Conservation (phyloP, 2,329 filamentous ascomycete species). For the Fusarium pininemorale region DNA sequence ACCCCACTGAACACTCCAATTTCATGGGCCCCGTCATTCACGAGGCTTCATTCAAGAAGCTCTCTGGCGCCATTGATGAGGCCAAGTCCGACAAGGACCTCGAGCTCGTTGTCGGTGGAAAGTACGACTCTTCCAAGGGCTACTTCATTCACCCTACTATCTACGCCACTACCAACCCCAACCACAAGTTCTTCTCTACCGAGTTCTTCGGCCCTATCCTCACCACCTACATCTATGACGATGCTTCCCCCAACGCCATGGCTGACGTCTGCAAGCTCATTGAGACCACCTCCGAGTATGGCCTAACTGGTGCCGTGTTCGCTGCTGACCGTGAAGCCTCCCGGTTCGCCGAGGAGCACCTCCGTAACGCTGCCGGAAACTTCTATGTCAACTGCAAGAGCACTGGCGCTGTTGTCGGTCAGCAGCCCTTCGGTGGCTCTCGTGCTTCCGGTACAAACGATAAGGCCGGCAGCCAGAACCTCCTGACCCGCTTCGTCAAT, state of each 20-base stretch:
- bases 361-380: constrained; percentile 80
- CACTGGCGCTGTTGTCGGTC: constrained; percentile 76
- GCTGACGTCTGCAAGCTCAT: constrained; percentile 68
- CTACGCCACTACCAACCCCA: constrained; percentile 77
- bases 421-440: constrained; percentile 76
- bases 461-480: constrained; percentile 73
- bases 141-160: constrained; percentile 88
- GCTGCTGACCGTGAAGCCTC: constrained; percentile 73
- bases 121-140: constrained; percentile 79
- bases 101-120: constrained; percentile 77
- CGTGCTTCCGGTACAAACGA: constrained; percentile 77
- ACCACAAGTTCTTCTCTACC: constrained; percentile 76
- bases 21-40: constrained; percentile 92
- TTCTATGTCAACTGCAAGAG: constrained; percentile 90
- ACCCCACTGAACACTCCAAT: constrained; percentile 74
- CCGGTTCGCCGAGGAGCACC: constrained; percentile 73
- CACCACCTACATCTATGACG: constrained; percentile 80
- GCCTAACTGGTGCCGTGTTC: constrained; percentile 80
- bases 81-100: constrained; percentile 81
- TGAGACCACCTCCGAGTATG: constrained; percentile 79
- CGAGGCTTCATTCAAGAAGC: constrained; percentile 81
- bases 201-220: constrained; percentile 88
- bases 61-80: constrained; percentile 78
- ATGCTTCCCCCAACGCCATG: constrained; percentile 67
- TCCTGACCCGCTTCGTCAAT: constrained; percentile 73